Evolutionary conservation across 495 filamentous ascomycete genomes (phyloP).

Genomic region (Monascus purpureus): DNA sequence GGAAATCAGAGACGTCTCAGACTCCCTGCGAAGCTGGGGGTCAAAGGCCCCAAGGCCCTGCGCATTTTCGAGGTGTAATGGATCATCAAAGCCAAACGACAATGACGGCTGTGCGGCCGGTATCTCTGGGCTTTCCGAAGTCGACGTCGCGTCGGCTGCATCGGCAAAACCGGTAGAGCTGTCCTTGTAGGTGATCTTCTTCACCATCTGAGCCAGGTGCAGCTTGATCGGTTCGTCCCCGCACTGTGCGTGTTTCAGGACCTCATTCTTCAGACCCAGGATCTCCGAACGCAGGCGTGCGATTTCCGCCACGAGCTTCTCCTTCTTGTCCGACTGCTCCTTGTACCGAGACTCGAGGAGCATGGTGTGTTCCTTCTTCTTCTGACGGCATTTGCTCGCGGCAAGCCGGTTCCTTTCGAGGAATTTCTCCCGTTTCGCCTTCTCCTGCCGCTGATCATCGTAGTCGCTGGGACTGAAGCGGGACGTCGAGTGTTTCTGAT

Average conservation of each 20-base stretch:
- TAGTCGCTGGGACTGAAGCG: slow-evolving; percentile 8
- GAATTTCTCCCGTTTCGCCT: slow-evolving; percentile 34
- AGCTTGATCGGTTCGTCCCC: slow-evolving; percentile 37
- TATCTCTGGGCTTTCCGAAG: background rate
- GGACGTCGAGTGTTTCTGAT: slow-evolving; percentile 3
- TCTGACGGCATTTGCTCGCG: slow-evolving; percentile 75
- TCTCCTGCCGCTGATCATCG: slow-evolving; percentile 13
- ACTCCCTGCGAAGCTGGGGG: slow-evolving; percentile 17
- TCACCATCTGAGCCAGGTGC: slow-evolving; percentile 33
- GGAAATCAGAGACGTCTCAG: slow-evolving; percentile 14
- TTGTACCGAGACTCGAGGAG: slow-evolving; percentile 36
- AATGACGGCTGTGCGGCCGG: slow-evolving; percentile 4
- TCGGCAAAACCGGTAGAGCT: slow-evolving; percentile 1
- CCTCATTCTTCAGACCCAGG: slow-evolving; percentile 38
- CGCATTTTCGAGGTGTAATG: slow-evolving; percentile 12
- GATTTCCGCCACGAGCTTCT: slow-evolving; percentile 53
- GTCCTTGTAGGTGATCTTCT: slow-evolving; percentile 20
- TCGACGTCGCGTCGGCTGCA: slow-evolving; percentile 1
- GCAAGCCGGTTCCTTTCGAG: slow-evolving; percentile 73
- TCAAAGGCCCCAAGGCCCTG: slow-evolving; percentile 9
- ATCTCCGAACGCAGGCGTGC: slow-evolving; percentile 25
- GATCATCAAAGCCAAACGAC: slow-evolving; percentile 26
- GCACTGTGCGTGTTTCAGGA: slow-evolving; percentile 47
- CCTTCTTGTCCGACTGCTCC: slow-evolving; percentile 40
- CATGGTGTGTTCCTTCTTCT: slow-evolving; percentile 66